A percentile compares a stretch with the other conserved stretches of the same genome.
Conservation (phyloP, 148 eudicot species). For the Rhododendron mucronatum region DNA sequence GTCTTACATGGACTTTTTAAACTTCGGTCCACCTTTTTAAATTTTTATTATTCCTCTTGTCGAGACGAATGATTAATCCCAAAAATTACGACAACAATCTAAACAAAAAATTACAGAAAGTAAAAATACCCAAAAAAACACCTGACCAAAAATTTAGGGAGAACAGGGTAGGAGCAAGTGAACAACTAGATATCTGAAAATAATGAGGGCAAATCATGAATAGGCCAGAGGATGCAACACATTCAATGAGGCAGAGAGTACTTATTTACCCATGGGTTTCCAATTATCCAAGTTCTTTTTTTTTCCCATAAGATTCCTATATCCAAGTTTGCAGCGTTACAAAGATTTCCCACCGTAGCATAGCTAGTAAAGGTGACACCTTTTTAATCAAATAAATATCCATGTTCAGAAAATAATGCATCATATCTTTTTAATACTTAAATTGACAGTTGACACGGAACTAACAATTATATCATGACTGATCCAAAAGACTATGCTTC, state of each 20-base stretch:
- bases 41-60: neutral
- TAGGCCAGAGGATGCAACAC: neutral
- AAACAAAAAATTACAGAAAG: too few relatives aligned
- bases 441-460: neutral
- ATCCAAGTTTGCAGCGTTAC: neutral
- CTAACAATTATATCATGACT: neutral
- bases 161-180: neutral
- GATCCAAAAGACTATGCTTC: neutral
- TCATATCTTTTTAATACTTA: neutral
- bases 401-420: neutral
- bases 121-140: neutral
- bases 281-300: neutral
- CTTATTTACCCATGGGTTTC: neutral
- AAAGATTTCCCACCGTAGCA: neutral
- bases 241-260: neutral
- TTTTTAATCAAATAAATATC: neutral
- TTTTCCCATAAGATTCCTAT: neutral
- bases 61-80: neutral
- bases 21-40: neutral
- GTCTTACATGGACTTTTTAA: neutral
- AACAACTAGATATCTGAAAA: neutral
- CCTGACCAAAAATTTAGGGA: neutral
- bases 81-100: neutral
- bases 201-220: neutral
- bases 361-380: neutral